Evolutionary conservation across 1,284 basidiomycete genomes (phyloP).

Genomic region (Pyrrhoderma noxium): DNA sequence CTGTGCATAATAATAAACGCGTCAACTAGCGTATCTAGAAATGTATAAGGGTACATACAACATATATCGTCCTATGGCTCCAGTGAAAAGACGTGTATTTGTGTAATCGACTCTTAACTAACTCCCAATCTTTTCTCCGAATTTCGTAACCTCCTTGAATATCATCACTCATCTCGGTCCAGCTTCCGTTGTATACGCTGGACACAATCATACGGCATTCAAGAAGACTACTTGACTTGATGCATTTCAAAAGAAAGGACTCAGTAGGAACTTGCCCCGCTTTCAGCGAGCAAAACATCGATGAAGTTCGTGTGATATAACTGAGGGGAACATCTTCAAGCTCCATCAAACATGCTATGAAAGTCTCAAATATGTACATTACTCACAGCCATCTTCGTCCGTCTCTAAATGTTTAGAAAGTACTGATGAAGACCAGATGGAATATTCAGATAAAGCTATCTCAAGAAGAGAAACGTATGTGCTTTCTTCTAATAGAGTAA

Average conservation of each 20-base stretch:
- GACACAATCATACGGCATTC: constrained; percentile 55
- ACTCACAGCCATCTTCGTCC: constrained; percentile 46
- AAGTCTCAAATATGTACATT: constrained; percentile 9
- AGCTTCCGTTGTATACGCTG: constrained; percentile 29
- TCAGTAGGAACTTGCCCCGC: constrained; percentile 33
- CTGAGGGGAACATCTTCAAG: constrained; percentile 50
- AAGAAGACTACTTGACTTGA: constrained; percentile 35
- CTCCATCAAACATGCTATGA: constrained; percentile 19
- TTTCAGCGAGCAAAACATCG: not conserved
- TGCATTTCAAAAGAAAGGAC: constrained; percentile 42
- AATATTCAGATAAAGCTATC: constrained; percentile 59
- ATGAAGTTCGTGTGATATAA: constrained; percentile 21
- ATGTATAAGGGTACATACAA: constrained; percentile 38
- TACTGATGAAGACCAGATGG: constrained; percentile 50
- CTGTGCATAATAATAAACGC: constrained; percentile 29
- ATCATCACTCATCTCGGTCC: constrained; percentile 30
- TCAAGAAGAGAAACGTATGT: constrained; percentile 43
- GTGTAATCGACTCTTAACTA: constrained; percentile 24
- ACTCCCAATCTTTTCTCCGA: constrained; percentile 40
- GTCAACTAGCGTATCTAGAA: not conserved
- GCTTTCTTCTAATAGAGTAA: constrained; percentile 25
- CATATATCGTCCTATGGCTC: constrained; percentile 56
- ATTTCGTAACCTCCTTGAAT: constrained; percentile 47
- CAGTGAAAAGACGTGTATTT: constrained; percentile 42
- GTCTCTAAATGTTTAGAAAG: constrained; percentile 42